Base-by-base conservation (phyloP, 169 alveolate genomes). In the Cryptosporidium sp. region DNA sequence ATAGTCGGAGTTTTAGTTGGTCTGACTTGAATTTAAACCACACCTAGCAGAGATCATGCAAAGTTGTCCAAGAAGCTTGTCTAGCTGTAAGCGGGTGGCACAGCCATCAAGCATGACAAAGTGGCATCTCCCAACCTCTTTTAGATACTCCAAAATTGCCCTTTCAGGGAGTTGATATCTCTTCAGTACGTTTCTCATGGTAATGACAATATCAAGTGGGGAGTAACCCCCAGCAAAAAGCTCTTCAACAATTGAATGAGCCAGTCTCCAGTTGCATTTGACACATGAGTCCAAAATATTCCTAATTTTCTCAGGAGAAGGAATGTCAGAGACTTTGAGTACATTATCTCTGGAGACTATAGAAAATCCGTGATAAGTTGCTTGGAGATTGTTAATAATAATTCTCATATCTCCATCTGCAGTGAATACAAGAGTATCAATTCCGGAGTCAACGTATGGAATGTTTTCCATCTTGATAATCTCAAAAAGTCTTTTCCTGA, bases 351-450 rank as follows among this genome's bases (percentile, higher is more conserved):
- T 96, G 84, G 96, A 96, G 41, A 98, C 97, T 67, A 93, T 67
- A 12, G 96, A 96, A 93, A 96, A 97, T 4, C 99, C 99, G 10
- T 99, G 96, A 62, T 95, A 93, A 4, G 99, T 97, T n/a, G 99
- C 98, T 92, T 98, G 98, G 52, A 98, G 92, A 85, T 98, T 97
- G 92, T 98, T 98, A 21, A 98, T 85, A 9, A 75, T 87, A 45
- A 93, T 94, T 31, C 99, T 85, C 97, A 97, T 94, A 84, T 97
- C 99, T 9, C 99, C 99, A 75, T 97, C 99, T 16, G 99, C 98
- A 37, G 98, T 96, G 93, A 97, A 98, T 23, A 97, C 93, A 37
- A 98, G 91, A 21, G 99, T 98, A 84, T 98, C 99, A 84, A 98
- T 74, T 7, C 99, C 99, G 59, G 94, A 97, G 51, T 96, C 95